These are phyloP conservation scores for Aureobasidium subglaciale DNA, from an alignment of 2,329 filamentous ascomycete species.

Conservation along the genomic window DNA sequence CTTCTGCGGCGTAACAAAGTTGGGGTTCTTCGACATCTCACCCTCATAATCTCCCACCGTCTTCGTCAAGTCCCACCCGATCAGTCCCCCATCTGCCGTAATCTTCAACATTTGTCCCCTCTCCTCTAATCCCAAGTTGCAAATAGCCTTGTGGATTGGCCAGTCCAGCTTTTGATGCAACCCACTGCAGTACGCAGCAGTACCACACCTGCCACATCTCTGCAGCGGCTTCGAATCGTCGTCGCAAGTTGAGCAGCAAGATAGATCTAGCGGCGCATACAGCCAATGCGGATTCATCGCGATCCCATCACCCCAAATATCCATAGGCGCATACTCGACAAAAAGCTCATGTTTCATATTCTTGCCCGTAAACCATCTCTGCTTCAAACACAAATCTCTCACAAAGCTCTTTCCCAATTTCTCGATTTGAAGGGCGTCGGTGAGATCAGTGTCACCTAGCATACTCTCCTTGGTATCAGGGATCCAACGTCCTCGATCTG, in stretches of 20 bases:
- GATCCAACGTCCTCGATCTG: slow-evolving; percentile 12
- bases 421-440: slow-evolving; percentile 12
- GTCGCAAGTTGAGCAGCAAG: slow-evolving; percentile 17
- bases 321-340: slow-evolving; percentile 18
- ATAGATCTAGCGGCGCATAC: slow-evolving; percentile 17
- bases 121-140: slow-evolving; percentile 19
- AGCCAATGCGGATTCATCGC: slow-evolving; percentile 21
- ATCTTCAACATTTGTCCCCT: slow-evolving; percentile 20
- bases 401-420: slow-evolving; percentile 12
- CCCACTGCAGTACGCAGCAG: slow-evolving; percentile 21
- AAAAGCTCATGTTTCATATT: slow-evolving; percentile 18
- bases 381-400: slow-evolving; percentile 14
- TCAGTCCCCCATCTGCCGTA: slow-evolving; percentile 17
- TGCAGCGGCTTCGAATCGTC: slow-evolving; percentile 8
- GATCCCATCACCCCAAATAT: slow-evolving; percentile 21
- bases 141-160: slow-evolving; percentile 21
- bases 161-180: slow-evolving; percentile 20
- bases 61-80: slow-evolving; percentile 9
- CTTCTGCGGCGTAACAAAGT: background rate
- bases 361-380: slow-evolving; percentile 19
- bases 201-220: slow-evolving; percentile 20
- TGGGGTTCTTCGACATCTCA: background rate
- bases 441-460: slow-evolving; percentile 23
- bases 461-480: slow-evolving; percentile 12
- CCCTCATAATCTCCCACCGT: background rate